phyloP scores from a whole-genome alignment of 441 rosid genomes.

The Pelargonium myrrhifolium region DNA sequence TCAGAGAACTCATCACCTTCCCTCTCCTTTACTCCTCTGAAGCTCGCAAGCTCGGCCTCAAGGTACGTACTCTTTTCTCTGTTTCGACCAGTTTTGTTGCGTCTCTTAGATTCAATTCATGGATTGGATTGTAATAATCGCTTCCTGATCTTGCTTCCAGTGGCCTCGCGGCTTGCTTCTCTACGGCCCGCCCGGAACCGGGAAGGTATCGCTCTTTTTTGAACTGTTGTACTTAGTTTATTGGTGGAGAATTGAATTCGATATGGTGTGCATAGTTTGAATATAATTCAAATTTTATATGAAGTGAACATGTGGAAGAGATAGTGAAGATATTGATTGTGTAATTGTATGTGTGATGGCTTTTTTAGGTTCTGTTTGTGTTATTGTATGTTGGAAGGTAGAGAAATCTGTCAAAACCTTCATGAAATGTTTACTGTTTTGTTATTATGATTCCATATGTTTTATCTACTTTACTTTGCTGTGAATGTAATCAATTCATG shows the following conservation, averaged over 20 bases:
- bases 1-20: constrained; percentile 68
- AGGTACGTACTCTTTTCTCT: constrained; percentile 26
- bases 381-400: neutral
- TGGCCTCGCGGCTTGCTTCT: constrained; percentile 83
- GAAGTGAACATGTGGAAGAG: neutral
- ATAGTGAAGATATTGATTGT: neutral
- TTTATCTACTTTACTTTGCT: neutral
- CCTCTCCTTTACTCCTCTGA: constrained; percentile 57
- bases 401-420: neutral
- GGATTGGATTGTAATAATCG: neutral
- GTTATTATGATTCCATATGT: neutral
- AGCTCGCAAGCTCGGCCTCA: constrained; percentile 75
- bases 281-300: neutral
- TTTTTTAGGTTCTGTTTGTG: neutral
- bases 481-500: too few species aligned
- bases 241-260: neutral
- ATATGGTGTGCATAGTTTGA: neutral
- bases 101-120: neutral
- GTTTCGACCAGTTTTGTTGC: neutral
- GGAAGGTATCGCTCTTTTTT: constrained; percentile 43
- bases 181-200: constrained; percentile 82
- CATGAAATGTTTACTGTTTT: neutral
- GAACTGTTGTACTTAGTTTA: neutral
- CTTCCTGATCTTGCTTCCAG: constrained; percentile 30
- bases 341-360: neutral